Evolutionary conservation across 768 basidiomycete species (phyloP).

Genomic region (Trichaptum fuscoviolaceum): DNA sequence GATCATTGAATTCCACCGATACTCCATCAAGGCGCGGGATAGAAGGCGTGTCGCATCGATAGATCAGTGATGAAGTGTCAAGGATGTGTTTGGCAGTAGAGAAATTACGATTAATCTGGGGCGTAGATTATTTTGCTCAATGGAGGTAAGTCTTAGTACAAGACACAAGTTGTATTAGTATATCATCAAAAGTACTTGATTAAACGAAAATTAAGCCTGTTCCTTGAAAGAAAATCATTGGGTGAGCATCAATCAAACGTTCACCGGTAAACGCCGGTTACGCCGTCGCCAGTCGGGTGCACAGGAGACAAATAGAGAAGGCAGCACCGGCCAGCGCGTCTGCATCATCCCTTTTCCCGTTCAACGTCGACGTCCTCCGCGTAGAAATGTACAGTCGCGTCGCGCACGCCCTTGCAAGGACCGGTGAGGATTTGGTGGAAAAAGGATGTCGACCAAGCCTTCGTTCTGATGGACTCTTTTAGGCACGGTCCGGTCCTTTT

Average conservation of each 20-base stretch:
- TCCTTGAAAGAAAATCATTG: background rate
- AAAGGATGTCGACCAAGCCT: background rate
- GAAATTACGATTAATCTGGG: background rate
- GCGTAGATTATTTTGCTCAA: background rate
- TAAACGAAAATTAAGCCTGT: background rate
- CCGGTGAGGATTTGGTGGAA: background rate
- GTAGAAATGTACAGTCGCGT: background rate
- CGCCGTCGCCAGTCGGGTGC: background rate
- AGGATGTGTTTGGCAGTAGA: background rate
- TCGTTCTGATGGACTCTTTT: background rate
- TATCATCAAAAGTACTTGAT: background rate
- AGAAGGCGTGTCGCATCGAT: conserved; percentile 41
- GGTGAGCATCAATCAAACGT: background rate
- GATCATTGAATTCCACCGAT: conserved; percentile 62
- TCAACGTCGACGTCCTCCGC: background rate
- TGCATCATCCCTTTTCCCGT: conserved; percentile 1
- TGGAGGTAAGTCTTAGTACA: background rate
- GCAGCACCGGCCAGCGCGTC: background rate
- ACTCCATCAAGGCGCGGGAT: conserved; percentile 70
- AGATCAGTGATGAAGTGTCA: conserved; percentile 25
- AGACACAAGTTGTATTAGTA: background rate
- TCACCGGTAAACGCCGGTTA: background rate
- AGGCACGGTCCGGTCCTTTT: conserved; percentile 55
- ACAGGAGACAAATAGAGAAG: background rate
- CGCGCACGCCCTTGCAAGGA: background rate